phyloP scores from a whole-genome alignment of 768 basidiomycete genomes.

The Filobasidium floriforme region DNA sequence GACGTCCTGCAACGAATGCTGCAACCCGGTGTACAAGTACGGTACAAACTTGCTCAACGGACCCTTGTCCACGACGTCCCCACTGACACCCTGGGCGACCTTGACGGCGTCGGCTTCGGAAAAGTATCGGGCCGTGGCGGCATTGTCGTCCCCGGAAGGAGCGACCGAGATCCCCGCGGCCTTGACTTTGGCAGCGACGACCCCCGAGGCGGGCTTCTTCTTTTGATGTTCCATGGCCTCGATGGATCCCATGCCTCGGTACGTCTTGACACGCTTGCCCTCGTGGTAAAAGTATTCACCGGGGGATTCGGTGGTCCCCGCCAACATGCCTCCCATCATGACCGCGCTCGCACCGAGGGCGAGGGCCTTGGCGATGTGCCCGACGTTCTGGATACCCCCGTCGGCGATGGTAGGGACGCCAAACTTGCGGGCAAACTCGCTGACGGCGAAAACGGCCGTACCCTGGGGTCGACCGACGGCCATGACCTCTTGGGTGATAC shows the following conservation, averaged over 20 bases:
- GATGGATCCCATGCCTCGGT: slow-evolving; percentile 95
- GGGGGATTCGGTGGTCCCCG: slow-evolving; percentile 92
- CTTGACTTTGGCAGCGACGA: slow-evolving; percentile 22
- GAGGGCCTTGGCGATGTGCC: slow-evolving; percentile 94
- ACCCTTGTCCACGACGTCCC: slow-evolving; percentile 96
- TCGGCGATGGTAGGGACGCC: slow-evolving; percentile 96
- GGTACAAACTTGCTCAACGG: slow-evolving; percentile 87
- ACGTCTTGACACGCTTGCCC: slow-evolving; percentile 96
- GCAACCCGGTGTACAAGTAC: slow-evolving; percentile 50
- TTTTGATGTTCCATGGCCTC: slow-evolving; percentile 50
- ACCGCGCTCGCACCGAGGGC: slow-evolving; percentile 89
- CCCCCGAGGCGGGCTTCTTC: slow-evolving; percentile 36
- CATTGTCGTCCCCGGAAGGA: slow-evolving; percentile 59
- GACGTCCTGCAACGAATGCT: slow-evolving; percentile 91
- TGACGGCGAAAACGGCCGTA: slow-evolving; percentile 91
- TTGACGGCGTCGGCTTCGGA: slow-evolving; percentile 86
- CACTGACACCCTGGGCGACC: slow-evolving; percentile 77
- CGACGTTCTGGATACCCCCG: slow-evolving; percentile 89
- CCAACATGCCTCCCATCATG: slow-evolving; percentile 97
- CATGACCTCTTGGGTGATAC: slow-evolving; percentile 99
- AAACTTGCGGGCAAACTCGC: slow-evolving; percentile 83
- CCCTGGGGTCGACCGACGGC: slow-evolving; percentile 97
- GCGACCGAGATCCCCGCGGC: slow-evolving; percentile 21
- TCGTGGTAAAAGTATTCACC: slow-evolving; percentile 99
- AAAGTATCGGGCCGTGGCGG: slow-evolving; percentile 92